Base-by-base conservation (phyloP, 2,329 filamentous ascomycete genomes). In the Lachnellula arida region DNA sequence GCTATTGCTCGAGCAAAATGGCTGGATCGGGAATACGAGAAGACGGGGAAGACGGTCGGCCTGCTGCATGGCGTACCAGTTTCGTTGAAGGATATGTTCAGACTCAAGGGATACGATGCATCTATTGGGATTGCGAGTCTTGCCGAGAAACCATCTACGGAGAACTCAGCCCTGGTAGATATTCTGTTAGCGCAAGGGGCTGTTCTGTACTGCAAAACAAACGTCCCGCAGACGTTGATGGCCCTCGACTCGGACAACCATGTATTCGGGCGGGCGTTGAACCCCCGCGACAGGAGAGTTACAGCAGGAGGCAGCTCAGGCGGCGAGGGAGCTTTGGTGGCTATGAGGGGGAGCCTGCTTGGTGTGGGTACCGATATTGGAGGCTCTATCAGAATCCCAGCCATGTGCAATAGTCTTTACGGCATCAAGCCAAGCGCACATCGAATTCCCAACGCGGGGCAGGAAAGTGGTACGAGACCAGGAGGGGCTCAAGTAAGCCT, bases 171-270 rank as follows among this genome's bases (percentile, higher is more conserved):
- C 0, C 72, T 88, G 6, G 80, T 87, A 0, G 75, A 80, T 8
- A 72, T 87, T 1, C 70, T 89, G 4, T 71, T 81, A 25, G 74
- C 76, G 17, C 74, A 83, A 0, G 87, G 87, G 1, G 86, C 86
- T 1, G 76, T 89, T 0, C 71, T 86, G n/a, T 86, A 88, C 61
- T 78, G 81, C 61, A 89, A 89, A 70, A 89, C 86, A 0, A 88
- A 88, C 62, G 74, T 89, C 2, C 85, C 86, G 1, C 80, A 84
- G 58, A 80, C 79, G 0, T 69, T 83, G 55, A 74, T 74, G 62
- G 75, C 74, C 7, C 68, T 82, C 42, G 84, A 87, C 65, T 79
- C 76, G 4, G 76, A 80, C 42, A 87, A 86, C 67, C 79, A 85
- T 61, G 65, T 86, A 19, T 83, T 83, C 59, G 84, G 84, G 2